Base-by-base conservation (phyloP, 768 basidiomycete species). In the Galerina sulciceps region DNA sequence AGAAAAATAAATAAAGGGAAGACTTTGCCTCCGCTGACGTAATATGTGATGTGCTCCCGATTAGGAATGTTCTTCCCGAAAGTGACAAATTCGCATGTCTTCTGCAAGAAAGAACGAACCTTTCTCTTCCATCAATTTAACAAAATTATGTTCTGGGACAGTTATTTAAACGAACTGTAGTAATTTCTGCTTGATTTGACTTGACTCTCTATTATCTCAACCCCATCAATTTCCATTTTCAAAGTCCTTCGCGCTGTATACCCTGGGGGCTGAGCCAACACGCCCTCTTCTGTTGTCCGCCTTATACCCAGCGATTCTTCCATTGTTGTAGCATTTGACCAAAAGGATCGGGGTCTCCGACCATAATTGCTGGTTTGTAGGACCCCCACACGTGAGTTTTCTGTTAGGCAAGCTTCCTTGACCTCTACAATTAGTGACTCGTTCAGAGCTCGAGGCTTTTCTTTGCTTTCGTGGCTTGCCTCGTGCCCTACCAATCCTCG, bases 401-500 rank as follows among this genome's bases (percentile, higher is more conserved):
- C 44, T 54, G 50, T 51, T 49, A 40, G 40, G 34, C 36, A 23
- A 23, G 22, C 59, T 43, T 57, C 47, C 38, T 49, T 50, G 42
- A 55, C 58, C 54, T 43, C 60, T 55, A 44, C 36, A n/a, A 41
- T 22, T 49, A 42, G 48, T 53, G 45, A 54, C 51, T 49, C 41
- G 35, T 50, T 42, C 52, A 56, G 46, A 31, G 26, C 26, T 55
- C 48, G 48, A 49, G 40, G 41, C 37, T 35, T 57, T 43, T 43
- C 57, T 43, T 59, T 63, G 55, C 40, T 57, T 59, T 60, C 53
- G 59, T 58, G 57, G 59, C 51, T 54, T 71, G 71, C 74, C 76
- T 77, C 72, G 74, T 76, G 74, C 71, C 65, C 60, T 35, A 60
- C 64, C 61, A 52, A 67, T 65, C 69, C 71, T 73, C 72, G 73